phyloP scores from a whole-genome alignment of 768 basidiomycete species.

The Kwoniella sp. region DNA sequence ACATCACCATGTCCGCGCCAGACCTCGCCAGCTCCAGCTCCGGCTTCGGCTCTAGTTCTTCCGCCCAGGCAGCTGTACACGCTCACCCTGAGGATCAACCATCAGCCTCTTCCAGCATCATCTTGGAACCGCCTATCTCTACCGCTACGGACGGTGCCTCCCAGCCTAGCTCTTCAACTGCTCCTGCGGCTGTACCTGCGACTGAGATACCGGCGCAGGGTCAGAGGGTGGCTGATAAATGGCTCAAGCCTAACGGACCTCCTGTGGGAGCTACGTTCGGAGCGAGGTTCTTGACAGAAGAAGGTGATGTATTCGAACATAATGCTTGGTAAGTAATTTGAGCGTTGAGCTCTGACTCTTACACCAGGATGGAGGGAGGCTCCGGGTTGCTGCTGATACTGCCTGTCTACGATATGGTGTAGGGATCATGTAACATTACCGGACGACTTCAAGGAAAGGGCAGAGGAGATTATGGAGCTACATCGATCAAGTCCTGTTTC shows the following conservation, averaged over 20 bases:
- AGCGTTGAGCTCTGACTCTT: constrained; percentile 18
- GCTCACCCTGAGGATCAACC: neutral
- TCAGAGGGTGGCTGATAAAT: constrained; percentile 43
- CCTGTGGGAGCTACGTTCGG: constrained; percentile 50
- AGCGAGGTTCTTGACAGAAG: constrained; percentile 44
- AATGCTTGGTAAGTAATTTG: constrained; percentile 59
- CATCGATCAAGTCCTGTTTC: constrained; percentile 76
- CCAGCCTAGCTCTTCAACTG: neutral
- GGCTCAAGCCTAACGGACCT: constrained; percentile 47
- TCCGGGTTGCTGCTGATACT: too few species aligned
- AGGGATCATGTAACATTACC: constrained; percentile 57
- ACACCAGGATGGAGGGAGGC: too few species aligned
- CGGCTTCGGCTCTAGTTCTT: too few species aligned
- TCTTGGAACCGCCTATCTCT: neutral
- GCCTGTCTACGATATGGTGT: constrained; percentile 2
- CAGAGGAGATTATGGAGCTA: constrained; percentile 67
- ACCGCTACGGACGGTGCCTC: neutral
- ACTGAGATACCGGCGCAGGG: too few species aligned
- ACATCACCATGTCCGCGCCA: neutral
- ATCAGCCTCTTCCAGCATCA: neutral
- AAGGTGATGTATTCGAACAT: constrained; percentile 49
- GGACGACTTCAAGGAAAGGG: constrained; percentile 73
- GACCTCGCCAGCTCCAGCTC: neutral
- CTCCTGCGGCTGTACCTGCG: neutral
- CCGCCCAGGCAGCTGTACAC: neutral